Conservation (phyloP, 306 rosid species). For the Quercus engelmannii region DNA sequence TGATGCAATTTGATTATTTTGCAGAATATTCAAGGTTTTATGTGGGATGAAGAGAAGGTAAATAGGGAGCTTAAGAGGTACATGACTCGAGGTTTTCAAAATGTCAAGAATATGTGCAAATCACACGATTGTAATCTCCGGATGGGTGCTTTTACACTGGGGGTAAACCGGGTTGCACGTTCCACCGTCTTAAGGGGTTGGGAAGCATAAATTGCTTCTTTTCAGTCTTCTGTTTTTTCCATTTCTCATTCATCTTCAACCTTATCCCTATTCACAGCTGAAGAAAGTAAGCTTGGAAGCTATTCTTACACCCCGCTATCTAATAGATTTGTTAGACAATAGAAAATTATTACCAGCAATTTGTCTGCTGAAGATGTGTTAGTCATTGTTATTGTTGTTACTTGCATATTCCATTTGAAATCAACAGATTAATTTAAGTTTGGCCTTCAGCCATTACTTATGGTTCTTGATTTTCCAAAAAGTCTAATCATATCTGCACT, state of each 20-base stretch:
- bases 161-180: constrained; percentile 53
- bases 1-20: neutral
- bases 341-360: neutral
- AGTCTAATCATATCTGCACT: neutral
- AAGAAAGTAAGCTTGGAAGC: neutral
- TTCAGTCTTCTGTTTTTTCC: constrained; percentile 1
- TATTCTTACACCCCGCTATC: neutral
- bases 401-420: neutral
- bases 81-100: constrained; percentile 47
- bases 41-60: constrained; percentile 64
- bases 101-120: constrained; percentile 55
- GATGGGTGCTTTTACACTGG: constrained; percentile 61
- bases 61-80: constrained; percentile 47
- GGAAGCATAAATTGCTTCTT: constrained; percentile 41
- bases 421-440: neutral
- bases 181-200: constrained; percentile 56
- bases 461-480: neutral
- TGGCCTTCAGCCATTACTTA: neutral
- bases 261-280: neutral
- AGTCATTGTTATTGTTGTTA: neutral
- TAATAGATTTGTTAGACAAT: neutral
- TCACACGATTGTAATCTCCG: constrained; percentile 48
- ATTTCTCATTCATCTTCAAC: neutral
- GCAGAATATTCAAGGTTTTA: constrained; percentile 57
- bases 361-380: neutral